Percentiles rank a stretch among this genome's conserved stretches.
Evolutionary conservation across 129 eudicot species (phyloP).

Genomic region (Sambucus nigra): DNA sequence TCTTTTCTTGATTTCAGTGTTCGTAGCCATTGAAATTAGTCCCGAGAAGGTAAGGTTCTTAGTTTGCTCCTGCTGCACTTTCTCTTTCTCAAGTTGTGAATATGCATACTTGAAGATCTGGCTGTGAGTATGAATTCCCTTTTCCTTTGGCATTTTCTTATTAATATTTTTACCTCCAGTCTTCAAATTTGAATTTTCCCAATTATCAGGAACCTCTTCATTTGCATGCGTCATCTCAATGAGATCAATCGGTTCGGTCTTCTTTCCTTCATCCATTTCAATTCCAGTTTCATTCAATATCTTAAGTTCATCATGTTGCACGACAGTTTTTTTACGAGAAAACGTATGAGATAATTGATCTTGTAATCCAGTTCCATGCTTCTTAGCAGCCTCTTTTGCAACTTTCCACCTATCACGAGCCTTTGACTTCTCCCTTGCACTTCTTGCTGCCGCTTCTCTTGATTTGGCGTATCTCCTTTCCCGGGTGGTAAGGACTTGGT

Average conservation of each 20-base stretch:
- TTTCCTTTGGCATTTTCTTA: constrained; percentile 45
- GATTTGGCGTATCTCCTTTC: constrained; percentile 79
- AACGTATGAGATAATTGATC: constrained; percentile 59
- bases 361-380: constrained; percentile 43
- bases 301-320: constrained; percentile 33
- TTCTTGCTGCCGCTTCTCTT: constrained; percentile 81
- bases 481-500: constrained; percentile 73
- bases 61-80: constrained; percentile 61
- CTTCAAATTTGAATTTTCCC: constrained; percentile 19
- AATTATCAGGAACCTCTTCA: constrained; percentile 34
- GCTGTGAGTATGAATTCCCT: constrained; percentile 59
- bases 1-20: constrained; percentile 45
- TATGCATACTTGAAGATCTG: constrained; percentile 82
- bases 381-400: constrained; percentile 80
- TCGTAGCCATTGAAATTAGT: constrained; percentile 62
- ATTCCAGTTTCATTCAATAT: constrained; percentile 26
- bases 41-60: constrained; percentile 77
- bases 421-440: constrained; percentile 53
- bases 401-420: constrained; percentile 84
- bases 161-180: constrained; percentile 19
- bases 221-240: constrained; percentile 17
- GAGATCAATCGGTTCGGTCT: constrained; percentile 30
- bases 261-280: constrained; percentile 29
- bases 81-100: constrained; percentile 83
- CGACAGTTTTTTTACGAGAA: constrained; percentile 35